phyloP scores from a whole-genome alignment of 768 basidiomycete genomes.

The Tulasnella sp. region DNA sequence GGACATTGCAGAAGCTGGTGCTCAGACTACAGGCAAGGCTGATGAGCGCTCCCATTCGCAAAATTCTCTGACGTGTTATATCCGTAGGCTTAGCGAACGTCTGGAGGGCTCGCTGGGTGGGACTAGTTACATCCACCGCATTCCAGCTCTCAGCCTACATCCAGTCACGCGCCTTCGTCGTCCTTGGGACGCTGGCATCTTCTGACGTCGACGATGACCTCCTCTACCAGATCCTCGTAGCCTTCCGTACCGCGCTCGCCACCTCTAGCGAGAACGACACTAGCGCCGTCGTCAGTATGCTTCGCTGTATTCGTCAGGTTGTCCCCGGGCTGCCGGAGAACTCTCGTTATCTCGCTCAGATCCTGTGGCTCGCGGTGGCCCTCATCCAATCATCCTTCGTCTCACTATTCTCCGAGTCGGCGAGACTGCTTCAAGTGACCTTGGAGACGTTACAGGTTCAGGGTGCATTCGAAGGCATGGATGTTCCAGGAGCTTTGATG shows the following conservation, averaged over 20 bases:
- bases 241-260: conserved; percentile 59
- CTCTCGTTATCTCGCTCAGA: conserved; percentile 59
- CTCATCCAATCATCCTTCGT: conserved; percentile 70
- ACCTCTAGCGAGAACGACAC: conserved; percentile 44
- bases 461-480: conserved; percentile 40
- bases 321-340: conserved; percentile 56
- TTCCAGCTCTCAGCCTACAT: conserved; percentile 83
- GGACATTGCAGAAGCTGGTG: conserved; percentile 50
- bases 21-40: conserved; percentile 56
- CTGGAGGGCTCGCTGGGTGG: conserved; percentile 93
- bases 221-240: conserved; percentile 85
- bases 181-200: conserved; percentile 69
- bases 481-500: conserved; percentile 37
- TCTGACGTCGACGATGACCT: conserved; percentile 88
- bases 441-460: conserved; percentile 54
- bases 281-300: conserved; percentile 71
- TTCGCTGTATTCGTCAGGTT: conserved; percentile 71
- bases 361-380: conserved; percentile 85
- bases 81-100: conserved; percentile 61
- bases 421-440: conserved; percentile 52
- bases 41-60: not conserved
- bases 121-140: conserved; percentile 73
- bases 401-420: conserved; percentile 53
- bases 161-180: conserved; percentile 80
- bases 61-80: not conserved